Conservation (phyloP, 352 stramenopile species). For the Globisporangium heterothallicum region DNA sequence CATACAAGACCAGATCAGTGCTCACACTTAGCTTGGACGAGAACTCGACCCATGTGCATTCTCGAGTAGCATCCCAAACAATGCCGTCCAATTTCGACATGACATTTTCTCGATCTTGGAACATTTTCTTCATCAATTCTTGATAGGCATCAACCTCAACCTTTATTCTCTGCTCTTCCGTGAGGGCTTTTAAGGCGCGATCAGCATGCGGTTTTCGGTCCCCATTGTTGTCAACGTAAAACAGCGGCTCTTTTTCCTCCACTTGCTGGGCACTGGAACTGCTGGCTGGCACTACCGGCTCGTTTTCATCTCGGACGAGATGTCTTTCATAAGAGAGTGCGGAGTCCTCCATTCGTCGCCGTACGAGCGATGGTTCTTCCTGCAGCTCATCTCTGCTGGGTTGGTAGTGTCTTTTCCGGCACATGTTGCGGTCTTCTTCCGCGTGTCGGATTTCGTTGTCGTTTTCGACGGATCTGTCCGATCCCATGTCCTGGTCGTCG, state of each 20-base stretch:
- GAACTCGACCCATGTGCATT: conserved; percentile 18
- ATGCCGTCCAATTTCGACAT: conserved; percentile 26
- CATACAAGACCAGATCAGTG: neutral
- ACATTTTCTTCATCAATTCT: conserved; percentile 47
- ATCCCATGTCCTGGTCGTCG: conserved; percentile 3
- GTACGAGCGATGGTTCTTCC: conserved; percentile 1
- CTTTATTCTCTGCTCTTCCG: conserved; percentile 26
- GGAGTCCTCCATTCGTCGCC: neutral
- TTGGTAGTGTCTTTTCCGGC: conserved; percentile 14
- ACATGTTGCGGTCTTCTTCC: conserved; percentile 3
- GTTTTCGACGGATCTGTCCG: conserved; percentile 1
- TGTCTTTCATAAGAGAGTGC: neutral
- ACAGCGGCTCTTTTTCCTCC: neutral
- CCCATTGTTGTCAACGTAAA: conserved; percentile 40
- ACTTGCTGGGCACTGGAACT: neutral
- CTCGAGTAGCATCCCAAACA: conserved; percentile 29
- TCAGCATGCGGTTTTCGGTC: conserved; percentile 18
- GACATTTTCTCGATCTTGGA: conserved; percentile 38
- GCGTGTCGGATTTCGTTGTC: neutral
- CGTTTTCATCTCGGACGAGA: neutral
- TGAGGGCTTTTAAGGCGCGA: conserved; percentile 16
- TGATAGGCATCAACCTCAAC: conserved; percentile 53
- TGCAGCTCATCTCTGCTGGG: conserved; percentile 5
- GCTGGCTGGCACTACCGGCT: neutral
- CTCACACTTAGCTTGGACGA: conserved; percentile 20